Evolutionary conservation across 352 stramenopile genomes (phyloP).

Genomic region (Pelagophyceae sp.): DNA sequence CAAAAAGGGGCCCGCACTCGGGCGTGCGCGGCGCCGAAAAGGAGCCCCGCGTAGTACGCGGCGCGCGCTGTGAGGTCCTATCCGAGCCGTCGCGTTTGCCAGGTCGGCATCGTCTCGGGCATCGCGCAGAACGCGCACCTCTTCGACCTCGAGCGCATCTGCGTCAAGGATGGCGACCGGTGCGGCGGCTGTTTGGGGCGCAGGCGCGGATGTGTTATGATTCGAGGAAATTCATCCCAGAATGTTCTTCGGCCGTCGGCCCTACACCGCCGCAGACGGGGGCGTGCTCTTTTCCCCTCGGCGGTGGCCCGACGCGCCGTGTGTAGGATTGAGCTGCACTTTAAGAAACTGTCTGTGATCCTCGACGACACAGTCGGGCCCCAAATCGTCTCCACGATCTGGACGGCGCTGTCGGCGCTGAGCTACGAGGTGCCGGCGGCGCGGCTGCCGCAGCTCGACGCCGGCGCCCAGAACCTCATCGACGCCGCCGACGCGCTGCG

Average conservation of each 20-base stretch:
- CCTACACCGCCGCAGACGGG: too few species aligned
- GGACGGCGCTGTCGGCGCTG: neutral
- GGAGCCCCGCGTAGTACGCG: too few species aligned
- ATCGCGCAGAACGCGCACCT: neutral
- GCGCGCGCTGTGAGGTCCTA: too few species aligned
- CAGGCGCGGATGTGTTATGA: too few species aligned
- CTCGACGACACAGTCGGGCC: constrained; percentile 3
- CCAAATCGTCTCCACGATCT: neutral
- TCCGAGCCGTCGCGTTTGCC: too few species aligned
- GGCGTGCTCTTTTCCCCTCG: too few species aligned
- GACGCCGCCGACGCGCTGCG: neutral
- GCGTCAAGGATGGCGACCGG: neutral
- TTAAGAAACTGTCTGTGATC: neutral
- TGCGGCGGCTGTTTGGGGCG: too few species aligned
- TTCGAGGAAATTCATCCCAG: too few species aligned
- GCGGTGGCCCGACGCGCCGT: too few species aligned
- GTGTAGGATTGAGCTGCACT: neutral
- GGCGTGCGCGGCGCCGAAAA: too few species aligned
- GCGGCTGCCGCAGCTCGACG: neutral
- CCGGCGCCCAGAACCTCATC: neutral
- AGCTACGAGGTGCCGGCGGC: constrained; percentile 1
- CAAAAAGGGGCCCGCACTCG: too few species aligned
- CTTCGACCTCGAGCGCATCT: neutral
- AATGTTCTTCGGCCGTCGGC: too few species aligned
- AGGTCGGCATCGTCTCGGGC: neutral